These are phyloP conservation scores for Pyricularia sp. DNA, from an alignment of 2,329 filamentous ascomycete genomes.

Conservation along the genomic window DNA sequence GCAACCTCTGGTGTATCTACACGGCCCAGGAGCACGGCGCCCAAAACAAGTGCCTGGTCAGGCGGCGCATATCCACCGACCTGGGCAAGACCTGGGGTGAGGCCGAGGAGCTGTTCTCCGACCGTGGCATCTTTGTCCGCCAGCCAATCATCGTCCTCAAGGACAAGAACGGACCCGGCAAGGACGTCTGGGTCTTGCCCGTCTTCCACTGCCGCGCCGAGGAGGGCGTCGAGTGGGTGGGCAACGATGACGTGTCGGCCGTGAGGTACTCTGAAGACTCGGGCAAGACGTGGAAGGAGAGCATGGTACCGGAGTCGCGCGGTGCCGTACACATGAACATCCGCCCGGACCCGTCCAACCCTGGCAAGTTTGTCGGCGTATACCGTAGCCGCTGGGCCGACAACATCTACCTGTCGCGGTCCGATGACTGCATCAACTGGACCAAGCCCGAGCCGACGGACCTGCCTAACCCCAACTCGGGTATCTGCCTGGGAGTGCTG, in stretches of 20 bases:
- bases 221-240: slow-evolving; percentile 30
- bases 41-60: slow-evolving; percentile 29
- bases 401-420: slow-evolving; percentile 29
- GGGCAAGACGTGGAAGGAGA: slow-evolving; percentile 29
- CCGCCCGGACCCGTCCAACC: slow-evolving; percentile 15
- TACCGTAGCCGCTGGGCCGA: slow-evolving; percentile 36
- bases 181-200: slow-evolving; percentile 28
- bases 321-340: slow-evolving; percentile 36
- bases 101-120: slow-evolving; percentile 20
- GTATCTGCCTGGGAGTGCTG: slow-evolving; percentile 28
- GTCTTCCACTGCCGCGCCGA: slow-evolving; percentile 31
- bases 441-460: slow-evolving; percentile 20
- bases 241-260: slow-evolving; percentile 31
- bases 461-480: slow-evolving; percentile 34
- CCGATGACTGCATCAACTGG: slow-evolving; percentile 28
- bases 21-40: slow-evolving; percentile 34
- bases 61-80: slow-evolving; percentile 25
- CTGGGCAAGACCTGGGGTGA: slow-evolving; percentile 25
- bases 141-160: slow-evolving; percentile 27
- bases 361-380: slow-evolving; percentile 22
- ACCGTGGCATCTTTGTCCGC: slow-evolving; percentile 28
- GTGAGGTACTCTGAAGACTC: slow-evolving; percentile 26
- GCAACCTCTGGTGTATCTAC: slow-evolving; percentile 30
- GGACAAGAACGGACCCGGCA: slow-evolving; percentile 11
- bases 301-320: slow-evolving; percentile 22